Evolutionary conservation across 495 filamentous ascomycete genomes (phyloP).

Genomic region (Podospora fimiseda): DNA sequence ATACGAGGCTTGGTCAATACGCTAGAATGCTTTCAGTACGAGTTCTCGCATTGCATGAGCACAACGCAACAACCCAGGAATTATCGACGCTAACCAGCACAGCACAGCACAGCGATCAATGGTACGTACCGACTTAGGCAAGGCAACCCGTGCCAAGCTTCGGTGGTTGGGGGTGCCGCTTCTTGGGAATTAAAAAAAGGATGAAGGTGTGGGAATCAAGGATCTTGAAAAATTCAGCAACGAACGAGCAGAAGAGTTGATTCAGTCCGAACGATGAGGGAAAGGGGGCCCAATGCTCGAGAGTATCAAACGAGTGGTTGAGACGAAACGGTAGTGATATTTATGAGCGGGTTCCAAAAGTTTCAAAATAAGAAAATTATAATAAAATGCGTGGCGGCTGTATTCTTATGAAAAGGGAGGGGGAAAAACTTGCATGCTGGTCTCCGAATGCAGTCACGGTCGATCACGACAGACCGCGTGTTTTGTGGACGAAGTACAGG

Average conservation of each 20-base stretch:
- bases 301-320: conserved; percentile 11
- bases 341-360: conserved; percentile 5
- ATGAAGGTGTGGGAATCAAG: neutral
- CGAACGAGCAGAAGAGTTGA: neutral
- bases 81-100: neutral
- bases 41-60: neutral
- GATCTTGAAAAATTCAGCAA: neutral
- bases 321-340: conserved; percentile 9
- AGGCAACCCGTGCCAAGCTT: neutral
- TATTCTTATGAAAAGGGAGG: conserved; percentile 23
- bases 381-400: conserved; percentile 14
- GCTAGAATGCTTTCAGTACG: neutral
- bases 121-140: neutral
- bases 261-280: neutral
- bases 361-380: conserved; percentile 14
- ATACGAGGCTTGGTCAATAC: neutral
- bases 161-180: neutral
- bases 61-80: neutral
- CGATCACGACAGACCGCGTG: neutral
- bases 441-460: conserved; percentile 18
- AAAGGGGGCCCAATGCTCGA: neutral
- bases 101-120: neutral
- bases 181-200: neutral
- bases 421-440: conserved; percentile 5
- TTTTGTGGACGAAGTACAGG: too few relatives aligned